These are phyloP conservation scores for cucumber (Cucumis sativus) DNA, from an alignment of 306 rosid species.

Conservation along the genomic window Cucumber_9930_V3 NC_026655.2:6069001-6069500, in stretches of 20 bases:
- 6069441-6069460: background rate
- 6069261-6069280: too few relatives aligned
- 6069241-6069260: too few relatives aligned
- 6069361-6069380: background rate
- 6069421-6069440: background rate
- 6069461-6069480: background rate
- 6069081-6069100: conserved; percentile 38
- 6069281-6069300: too few relatives aligned
- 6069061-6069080: conserved; percentile 21
- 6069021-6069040: background rate
- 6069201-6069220: conserved; percentile 9
- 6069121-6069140: conserved; percentile 44
- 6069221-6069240: background rate
- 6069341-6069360: conserved; percentile 10
- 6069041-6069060: conserved; percentile 8
- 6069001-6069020: conserved; percentile 14
- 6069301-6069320: background rate
- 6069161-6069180: conserved; percentile 98
- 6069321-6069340: conserved; percentile 2
- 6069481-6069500: too few relatives aligned
- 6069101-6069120: conserved; percentile 29
- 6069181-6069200: conserved; percentile 69
- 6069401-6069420: conserved; percentile 8
- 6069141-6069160: conserved; percentile 38
- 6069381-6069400: background rate